Evolutionary conservation across 139 green algal genomes (phyloP), one percentile per base, ranked within the genome.

Genomic region (Eudorina sp.): DNA sequence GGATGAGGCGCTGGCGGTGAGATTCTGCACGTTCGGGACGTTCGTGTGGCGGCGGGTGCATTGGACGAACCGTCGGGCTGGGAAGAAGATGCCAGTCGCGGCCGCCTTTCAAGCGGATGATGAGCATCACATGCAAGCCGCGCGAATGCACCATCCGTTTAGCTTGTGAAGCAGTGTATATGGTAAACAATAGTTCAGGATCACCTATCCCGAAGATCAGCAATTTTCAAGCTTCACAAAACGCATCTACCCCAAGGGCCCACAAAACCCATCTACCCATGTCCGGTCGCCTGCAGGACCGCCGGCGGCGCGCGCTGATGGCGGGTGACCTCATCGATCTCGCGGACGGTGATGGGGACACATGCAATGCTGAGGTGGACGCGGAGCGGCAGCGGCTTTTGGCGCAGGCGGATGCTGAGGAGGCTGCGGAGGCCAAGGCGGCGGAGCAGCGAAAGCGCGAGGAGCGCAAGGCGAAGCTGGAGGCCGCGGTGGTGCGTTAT

Each of bases 251-350:
- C n/a, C n/a, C n/a, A n/a, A n/a, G n/a, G n/a, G n/a, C n/a, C n/a
- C n/a, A n/a, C n/a, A n/a, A n/a, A n/a, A n/a, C n/a, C n/a, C n/a
- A n/a, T n/a, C n/a, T 40, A 73, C 29, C 64, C 64, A 40, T 29
- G 55, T 68, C 21, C 55, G 11, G 21, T 68, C 23, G 16, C 68
- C 53, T 38, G 2, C 38, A 88, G 83, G 83, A 88, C 68, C 58
- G 45, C 29, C 68, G 68, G 23, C 68, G n/a, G 9, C 69, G 64
- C 25, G 89, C 89, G 45, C 14, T 83, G 19, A 31, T 88, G 34
- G 38, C 66, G 40, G 91, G 91, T 29, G 58, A 89, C 23, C 34
- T 93, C n/a, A 91, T 93, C 53, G 91, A 93, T 31, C 85, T 93
- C 36, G 79, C 85, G 3, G 78, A 62, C 31, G 85, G 79, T 4